Conservation (phyloP, 1,284 basidiomycete species). For the Apiotrichum gracile region DNA sequence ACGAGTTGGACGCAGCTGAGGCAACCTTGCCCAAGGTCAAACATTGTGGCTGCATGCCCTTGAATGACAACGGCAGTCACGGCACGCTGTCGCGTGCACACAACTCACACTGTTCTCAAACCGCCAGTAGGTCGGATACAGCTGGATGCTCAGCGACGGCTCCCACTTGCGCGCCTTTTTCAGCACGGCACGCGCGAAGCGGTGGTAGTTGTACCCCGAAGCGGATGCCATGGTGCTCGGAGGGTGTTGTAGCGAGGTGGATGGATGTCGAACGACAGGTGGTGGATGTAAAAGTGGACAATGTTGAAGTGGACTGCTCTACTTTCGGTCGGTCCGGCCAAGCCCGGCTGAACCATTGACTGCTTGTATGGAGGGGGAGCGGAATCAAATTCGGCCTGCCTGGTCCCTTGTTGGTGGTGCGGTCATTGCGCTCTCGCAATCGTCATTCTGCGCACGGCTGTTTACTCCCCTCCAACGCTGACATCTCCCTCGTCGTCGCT, state of each 20-base stretch:
- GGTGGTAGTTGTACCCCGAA: conserved; percentile 48
- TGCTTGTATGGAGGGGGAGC: background rate
- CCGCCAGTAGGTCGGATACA: conserved; percentile 41
- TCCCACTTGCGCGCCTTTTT: conserved; percentile 48
- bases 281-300: background rate
- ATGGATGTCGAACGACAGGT: background rate
- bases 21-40: no score
- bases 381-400: background rate
- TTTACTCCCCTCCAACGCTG: background rate
- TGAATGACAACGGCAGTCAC: no score
- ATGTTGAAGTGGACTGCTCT: background rate
- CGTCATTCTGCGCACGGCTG: no score
- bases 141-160: conserved; percentile 44
- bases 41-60: no score
- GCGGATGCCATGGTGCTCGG: conserved; percentile 41
- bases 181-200: conserved; percentile 44
- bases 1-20: no score
- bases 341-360: background rate
- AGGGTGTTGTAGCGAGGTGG: background rate
- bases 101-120: conserved; percentile 44
- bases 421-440: no score
- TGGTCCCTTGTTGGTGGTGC: no score
- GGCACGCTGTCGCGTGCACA: background rate
- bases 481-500: background rate
- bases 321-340: background rate